Evolutionary conservation across 2,329 filamentous ascomycete genomes (phyloP).

Genomic region (Microascus cirrosus): DNA sequence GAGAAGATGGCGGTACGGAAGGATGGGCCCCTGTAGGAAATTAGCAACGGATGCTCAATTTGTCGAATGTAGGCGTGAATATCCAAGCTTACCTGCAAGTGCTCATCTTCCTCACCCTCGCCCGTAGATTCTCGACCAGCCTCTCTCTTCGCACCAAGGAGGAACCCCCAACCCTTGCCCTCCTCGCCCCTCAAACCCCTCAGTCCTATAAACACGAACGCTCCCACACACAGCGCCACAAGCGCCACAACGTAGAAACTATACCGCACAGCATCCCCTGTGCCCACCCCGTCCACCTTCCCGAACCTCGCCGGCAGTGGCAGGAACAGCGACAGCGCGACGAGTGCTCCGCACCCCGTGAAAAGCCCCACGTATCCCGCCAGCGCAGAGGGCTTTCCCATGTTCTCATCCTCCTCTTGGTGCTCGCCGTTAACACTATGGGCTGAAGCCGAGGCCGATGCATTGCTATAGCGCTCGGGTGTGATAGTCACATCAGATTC

Average conservation of each 20-base stretch:
- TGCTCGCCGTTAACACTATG: not conserved
- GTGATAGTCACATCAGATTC: conserved; percentile 69
- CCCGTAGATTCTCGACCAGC: conserved; percentile 10
- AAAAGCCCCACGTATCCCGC: conserved; percentile 88
- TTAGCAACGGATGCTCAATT: not conserved
- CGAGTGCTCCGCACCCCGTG: conserved; percentile 80
- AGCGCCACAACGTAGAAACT: conserved; percentile 80
- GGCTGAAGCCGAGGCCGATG: conserved; percentile 15
- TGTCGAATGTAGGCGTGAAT: not conserved
- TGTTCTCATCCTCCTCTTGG: conserved; percentile 13
- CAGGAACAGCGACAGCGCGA: conserved; percentile 73
- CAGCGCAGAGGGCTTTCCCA: conserved; percentile 46
- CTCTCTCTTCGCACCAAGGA: conserved; percentile 31
- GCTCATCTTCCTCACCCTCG: conserved; percentile 9
- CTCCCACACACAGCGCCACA: conserved; percentile 60
- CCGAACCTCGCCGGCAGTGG: conserved; percentile 75
- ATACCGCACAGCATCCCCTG: conserved; percentile 63
- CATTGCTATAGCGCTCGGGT: conserved; percentile 41
- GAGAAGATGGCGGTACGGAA: conserved; percentile 50
- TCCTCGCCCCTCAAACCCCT: conserved; percentile 60
- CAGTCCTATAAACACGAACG: conserved; percentile 71
- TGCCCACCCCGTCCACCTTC: conserved; percentile 58
- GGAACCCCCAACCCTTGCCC: conserved; percentile 56
- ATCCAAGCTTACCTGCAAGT: conserved; percentile 14
- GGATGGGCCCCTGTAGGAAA: conserved; percentile 16